Conservation (phyloP, 2,329 filamentous ascomycete genomes). For the Achaetomium macrosporum region DNA sequence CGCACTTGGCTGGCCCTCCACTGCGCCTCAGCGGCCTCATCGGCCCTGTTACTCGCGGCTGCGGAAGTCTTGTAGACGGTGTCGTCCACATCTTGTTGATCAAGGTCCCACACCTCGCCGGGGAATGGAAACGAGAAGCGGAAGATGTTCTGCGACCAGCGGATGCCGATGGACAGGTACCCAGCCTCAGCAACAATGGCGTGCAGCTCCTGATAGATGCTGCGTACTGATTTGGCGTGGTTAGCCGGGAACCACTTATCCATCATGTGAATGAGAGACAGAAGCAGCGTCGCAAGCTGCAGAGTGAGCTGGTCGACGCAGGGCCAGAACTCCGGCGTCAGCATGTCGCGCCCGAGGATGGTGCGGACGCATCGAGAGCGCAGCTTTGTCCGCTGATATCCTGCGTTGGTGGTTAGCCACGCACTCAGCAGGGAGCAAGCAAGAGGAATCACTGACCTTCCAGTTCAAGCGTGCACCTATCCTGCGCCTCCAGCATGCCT, state of each 20-base stretch:
- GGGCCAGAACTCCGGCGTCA: constrained; percentile 34
- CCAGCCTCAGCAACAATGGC: constrained; percentile 30
- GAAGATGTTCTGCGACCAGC: constrained; percentile 29
- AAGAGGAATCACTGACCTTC: constrained; percentile 7
- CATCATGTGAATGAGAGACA: constrained; percentile 32
- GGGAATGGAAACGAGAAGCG: constrained; percentile 26
- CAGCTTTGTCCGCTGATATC: constrained; percentile 32
- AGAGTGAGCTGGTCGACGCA: constrained; percentile 32
- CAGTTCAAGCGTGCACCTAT: constrained; percentile 26
- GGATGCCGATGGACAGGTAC: constrained; percentile 29
- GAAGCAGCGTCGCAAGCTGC: constrained; percentile 30
- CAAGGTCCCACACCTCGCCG: constrained; percentile 25
- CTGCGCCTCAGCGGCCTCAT: constrained; percentile 4
- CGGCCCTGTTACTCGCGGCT: not conserved
- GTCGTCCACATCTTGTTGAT: constrained; percentile 24
- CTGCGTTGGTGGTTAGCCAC: constrained; percentile 23
- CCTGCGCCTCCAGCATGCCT: constrained; percentile 28
- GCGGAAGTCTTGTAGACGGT: constrained; percentile 22
- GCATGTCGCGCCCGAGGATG: constrained; percentile 20
- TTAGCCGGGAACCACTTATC: constrained; percentile 16
- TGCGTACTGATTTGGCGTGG: constrained; percentile 17
- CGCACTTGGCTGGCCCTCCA: constrained; percentile 7
- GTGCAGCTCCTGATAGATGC: constrained; percentile 30
- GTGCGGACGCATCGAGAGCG: constrained; percentile 29
- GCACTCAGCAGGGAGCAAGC: not conserved